phyloP scores from a whole-genome alignment of 1,284 basidiomycete genomes.

The Fomitopsis schrenkii region DNA sequence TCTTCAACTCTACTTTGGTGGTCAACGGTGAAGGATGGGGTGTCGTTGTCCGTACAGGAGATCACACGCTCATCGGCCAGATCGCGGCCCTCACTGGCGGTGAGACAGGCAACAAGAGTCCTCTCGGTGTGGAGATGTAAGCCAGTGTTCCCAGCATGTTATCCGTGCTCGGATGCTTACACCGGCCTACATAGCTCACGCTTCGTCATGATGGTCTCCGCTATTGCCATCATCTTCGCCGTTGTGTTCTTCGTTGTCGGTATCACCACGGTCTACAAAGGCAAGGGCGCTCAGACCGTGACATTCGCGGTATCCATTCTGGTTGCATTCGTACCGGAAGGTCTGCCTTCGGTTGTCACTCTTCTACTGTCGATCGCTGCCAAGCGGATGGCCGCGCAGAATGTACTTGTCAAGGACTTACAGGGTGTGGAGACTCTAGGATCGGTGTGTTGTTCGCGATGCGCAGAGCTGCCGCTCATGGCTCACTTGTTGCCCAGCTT shows the following conservation, averaged over 20 bases:
- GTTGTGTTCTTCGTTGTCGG: constrained; percentile 64
- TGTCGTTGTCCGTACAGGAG: constrained; percentile 64
- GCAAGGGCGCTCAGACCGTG: constrained; percentile 53
- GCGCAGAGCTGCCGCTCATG: neutral
- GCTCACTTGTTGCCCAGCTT: constrained; percentile 31
- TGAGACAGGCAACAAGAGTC: constrained; percentile 60
- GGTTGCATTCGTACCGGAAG: constrained; percentile 71
- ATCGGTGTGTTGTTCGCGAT: neutral
- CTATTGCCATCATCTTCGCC: constrained; percentile 58
- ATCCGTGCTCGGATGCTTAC: neutral
- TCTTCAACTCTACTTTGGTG: constrained; percentile 64
- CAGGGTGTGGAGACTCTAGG: constrained; percentile 71
- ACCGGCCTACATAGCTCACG: constrained; percentile 34
- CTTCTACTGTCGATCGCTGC: constrained; percentile 68
- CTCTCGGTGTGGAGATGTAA: constrained; percentile 65
- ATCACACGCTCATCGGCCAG: constrained; percentile 65
- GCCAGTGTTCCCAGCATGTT: constrained; percentile 11
- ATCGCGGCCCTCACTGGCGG: constrained; percentile 62
- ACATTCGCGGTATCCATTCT: constrained; percentile 69
- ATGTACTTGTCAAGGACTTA: constrained; percentile 67
- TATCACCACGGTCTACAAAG: constrained; percentile 62
- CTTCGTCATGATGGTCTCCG: constrained; percentile 58
- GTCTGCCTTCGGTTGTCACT: constrained; percentile 68
- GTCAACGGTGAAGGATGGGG: constrained; percentile 70
- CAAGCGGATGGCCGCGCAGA: constrained; percentile 68